A percentile compares a stretch with the other conserved stretches of the same genome.
phyloP scores from a whole-genome alignment of 2,329 filamentous ascomycete genomes.

The Seiridium cupressi region DNA sequence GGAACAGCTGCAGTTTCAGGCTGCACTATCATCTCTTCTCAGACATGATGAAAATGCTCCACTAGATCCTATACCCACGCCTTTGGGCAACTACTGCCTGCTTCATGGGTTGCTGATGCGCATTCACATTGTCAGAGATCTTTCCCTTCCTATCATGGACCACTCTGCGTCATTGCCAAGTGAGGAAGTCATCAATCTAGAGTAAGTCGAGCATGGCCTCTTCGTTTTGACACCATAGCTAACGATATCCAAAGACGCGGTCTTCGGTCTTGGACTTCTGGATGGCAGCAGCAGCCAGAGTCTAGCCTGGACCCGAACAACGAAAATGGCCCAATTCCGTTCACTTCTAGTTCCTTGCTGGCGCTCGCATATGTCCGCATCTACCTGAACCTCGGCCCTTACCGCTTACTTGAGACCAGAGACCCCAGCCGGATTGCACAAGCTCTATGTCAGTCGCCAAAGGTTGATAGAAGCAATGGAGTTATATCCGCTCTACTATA shows the following conservation, averaged over 20 bases:
- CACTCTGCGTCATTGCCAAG: conserved; percentile 27
- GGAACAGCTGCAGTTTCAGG: conserved; percentile 34
- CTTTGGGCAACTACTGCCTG: conserved; percentile 34
- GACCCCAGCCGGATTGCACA: conserved; percentile 37
- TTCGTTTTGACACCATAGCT: not conserved
- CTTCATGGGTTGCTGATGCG: conserved; percentile 35
- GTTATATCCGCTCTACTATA: conserved; percentile 49
- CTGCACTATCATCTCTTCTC: conserved; percentile 31
- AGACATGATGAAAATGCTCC: conserved; percentile 25
- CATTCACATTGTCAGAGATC: conserved; percentile 35
- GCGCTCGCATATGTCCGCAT: conserved; percentile 45
- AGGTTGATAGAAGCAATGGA: conserved; percentile 45
- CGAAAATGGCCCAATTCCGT: conserved; percentile 37
- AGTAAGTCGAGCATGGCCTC: conserved; percentile 20
- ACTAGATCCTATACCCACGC: conserved; percentile 32
- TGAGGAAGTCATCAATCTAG: conserved; percentile 34
- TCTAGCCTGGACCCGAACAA: conserved; percentile 38
- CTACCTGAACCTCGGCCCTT: conserved; percentile 42
- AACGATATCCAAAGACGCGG: conserved; percentile 21
- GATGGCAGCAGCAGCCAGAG: conserved; percentile 37
- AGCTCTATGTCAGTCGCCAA: conserved; percentile 34
- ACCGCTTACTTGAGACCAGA: conserved; percentile 40
- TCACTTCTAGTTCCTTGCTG: conserved; percentile 44
- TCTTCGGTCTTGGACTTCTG: conserved; percentile 34
- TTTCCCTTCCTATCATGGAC: conserved; percentile 32